These are phyloP conservation scores for Grigorovia yakushimaensis DNA, from an alignment of 805 yeast genomes.

Conservation along the genomic window DNA sequence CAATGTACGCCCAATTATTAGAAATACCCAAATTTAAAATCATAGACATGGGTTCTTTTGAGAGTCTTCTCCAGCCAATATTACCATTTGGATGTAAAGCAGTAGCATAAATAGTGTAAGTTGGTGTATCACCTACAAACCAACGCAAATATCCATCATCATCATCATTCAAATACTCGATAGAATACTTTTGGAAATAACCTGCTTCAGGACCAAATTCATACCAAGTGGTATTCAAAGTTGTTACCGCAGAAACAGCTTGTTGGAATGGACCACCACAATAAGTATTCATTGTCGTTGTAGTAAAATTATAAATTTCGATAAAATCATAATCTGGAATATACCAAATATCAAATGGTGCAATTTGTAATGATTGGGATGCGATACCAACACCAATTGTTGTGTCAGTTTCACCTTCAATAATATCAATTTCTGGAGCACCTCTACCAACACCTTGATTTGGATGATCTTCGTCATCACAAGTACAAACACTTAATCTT, in stretches of 20 bases:
- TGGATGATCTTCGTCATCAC: constrained; percentile 80
- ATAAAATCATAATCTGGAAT: constrained; percentile 77
- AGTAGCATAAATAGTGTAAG: constrained; percentile 60
- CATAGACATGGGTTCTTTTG: constrained; percentile 90
- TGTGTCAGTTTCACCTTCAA: constrained; percentile 74
- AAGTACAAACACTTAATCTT: constrained; percentile 64
- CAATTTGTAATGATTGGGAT: constrained; percentile 86
- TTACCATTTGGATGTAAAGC: constrained; percentile 89
- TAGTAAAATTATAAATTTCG: constrained; percentile 56
- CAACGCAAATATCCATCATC: constrained; percentile 70
- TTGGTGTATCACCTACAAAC: constrained; percentile 77
- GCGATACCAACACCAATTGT: constrained; percentile 55
- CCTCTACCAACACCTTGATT: constrained; percentile 84
- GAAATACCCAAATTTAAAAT: constrained; percentile 84
- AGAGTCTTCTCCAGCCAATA: constrained; percentile 67
- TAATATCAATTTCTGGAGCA: constrained; percentile 88
- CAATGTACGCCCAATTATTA: constrained; percentile 86
- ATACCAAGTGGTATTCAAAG: constrained; percentile 77
- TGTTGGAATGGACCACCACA: constrained; percentile 92
- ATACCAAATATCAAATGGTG: constrained; percentile 93
- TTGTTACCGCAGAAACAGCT: constrained; percentile 77
- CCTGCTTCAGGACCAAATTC: constrained; percentile 45
- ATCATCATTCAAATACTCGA: constrained; percentile 67
- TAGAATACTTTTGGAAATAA: constrained; percentile 63
- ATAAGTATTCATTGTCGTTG: constrained; percentile 81